Evolutionary conservation across 2,329 filamentous ascomycete species (phyloP).

Genomic region (Cordyceps pruinosa): DNA sequence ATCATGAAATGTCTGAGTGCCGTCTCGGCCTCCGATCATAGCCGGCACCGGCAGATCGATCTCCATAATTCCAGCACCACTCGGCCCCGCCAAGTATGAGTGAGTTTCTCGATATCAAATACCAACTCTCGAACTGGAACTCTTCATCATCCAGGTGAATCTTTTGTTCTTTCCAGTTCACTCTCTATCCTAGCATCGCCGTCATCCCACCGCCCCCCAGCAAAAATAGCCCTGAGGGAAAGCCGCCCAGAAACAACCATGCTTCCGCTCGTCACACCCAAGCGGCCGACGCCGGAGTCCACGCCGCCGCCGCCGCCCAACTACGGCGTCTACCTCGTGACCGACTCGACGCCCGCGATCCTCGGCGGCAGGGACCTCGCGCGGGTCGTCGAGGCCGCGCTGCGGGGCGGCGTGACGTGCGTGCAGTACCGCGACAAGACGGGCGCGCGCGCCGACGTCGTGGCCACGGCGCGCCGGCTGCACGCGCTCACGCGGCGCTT

Average conservation of each 20-base stretch:
- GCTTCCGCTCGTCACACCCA: constrained; percentile 5
- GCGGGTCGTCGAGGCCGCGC: constrained; percentile 65
- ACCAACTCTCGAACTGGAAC: background rate
- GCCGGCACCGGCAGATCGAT: background rate
- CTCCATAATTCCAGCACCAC: constrained; percentile 10
- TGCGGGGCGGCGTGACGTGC: constrained; percentile 74
- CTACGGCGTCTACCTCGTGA: constrained; percentile 85
- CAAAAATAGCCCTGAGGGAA: background rate
- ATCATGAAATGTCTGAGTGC: constrained; percentile 2
- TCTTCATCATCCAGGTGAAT: background rate
- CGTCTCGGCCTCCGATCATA: background rate
- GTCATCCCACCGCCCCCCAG: background rate
- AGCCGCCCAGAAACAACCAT: background rate
- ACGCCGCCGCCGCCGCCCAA: constrained; percentile 45
- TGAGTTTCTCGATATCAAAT: constrained; percentile 6
- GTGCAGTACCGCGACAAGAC: constrained; percentile 91
- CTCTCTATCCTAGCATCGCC: background rate
- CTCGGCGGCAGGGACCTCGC: constrained; percentile 65
- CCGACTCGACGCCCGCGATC: constrained; percentile 82
- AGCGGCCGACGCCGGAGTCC: background rate
- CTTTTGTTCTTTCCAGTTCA: background rate
- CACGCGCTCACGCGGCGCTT: constrained; percentile 63
- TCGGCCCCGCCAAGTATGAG: background rate
- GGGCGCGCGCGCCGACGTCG: constrained; percentile 63
- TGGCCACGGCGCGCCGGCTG: constrained; percentile 63